Conservation (phyloP, 306 rosid species). For the Spatholobus suberectus region DNA sequence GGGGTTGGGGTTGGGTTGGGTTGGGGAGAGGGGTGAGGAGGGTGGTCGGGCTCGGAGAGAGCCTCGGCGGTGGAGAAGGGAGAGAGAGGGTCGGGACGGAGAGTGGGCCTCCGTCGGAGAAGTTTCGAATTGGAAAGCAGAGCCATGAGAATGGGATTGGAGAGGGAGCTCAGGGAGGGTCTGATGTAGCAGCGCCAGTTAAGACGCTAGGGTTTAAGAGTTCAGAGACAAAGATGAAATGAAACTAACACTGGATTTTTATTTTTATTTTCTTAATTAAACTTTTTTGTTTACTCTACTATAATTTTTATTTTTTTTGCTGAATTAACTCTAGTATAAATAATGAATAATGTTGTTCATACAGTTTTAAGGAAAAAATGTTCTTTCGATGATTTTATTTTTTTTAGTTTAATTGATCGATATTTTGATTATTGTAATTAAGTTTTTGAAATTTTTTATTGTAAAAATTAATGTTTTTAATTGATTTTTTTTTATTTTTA, state of each 20-base stretch:
- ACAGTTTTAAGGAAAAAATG: too few relatives aligned
- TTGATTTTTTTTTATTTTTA: too few relatives aligned
- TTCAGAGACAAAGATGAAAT: too few relatives aligned
- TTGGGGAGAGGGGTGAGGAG: background rate
- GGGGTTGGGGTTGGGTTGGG: background rate
- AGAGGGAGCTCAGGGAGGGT: background rate
- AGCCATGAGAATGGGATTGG: slow-evolving; percentile 46
- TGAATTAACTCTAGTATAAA: background rate
- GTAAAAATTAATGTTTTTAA: too few relatives aligned
- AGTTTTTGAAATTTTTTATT: too few relatives aligned
- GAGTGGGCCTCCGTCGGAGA: slow-evolving; percentile 47
- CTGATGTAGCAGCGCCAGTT: background rate
- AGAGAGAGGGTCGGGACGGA: slow-evolving; percentile 35
- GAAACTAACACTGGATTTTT: background rate
- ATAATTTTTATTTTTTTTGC: background rate
- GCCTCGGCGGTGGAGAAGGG: slow-evolving; percentile 43
- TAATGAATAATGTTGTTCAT: too few relatives aligned
- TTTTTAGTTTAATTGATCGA: too few relatives aligned
- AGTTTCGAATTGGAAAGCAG: slow-evolving; percentile 60
- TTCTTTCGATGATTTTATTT: too few relatives aligned
- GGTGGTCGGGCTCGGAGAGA: slow-evolving; percentile 30
- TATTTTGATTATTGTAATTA: too few relatives aligned
- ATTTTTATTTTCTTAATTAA: background rate
- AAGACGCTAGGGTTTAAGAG: slow-evolving; percentile 34
- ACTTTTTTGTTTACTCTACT: background rate